Evolutionary conservation across 2,329 filamentous ascomycete species (phyloP).

Genomic region (Cercospora sp.): DNA sequence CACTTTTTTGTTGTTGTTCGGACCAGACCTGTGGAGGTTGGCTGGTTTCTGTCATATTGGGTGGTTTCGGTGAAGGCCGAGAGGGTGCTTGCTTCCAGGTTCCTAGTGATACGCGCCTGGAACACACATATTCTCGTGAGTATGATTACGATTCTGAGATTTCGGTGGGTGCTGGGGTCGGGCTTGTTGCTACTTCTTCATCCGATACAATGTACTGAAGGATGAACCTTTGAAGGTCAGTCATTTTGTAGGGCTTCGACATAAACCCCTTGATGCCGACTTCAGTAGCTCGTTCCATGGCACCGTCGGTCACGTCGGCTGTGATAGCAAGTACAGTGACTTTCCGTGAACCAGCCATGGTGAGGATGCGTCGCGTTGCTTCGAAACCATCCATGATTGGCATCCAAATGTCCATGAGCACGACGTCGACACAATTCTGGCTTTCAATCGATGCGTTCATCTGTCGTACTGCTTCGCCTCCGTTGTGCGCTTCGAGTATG

Average conservation of each 20-base stretch:
- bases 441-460: slow-evolving; percentile 45
- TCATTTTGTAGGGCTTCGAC: slow-evolving; percentile 66
- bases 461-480: slow-evolving; percentile 64
- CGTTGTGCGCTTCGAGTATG: slow-evolving; percentile 66
- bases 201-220: slow-evolving; percentile 45
- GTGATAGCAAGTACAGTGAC: slow-evolving; percentile 62
- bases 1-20: neutral
- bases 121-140: too few relatives aligned
- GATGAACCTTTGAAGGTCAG: slow-evolving; percentile 63
- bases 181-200: neutral
- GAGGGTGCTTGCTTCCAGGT: too few relatives aligned
- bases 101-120: too few relatives aligned
- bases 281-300: slow-evolving; percentile 59
- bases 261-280: slow-evolving; percentile 69
- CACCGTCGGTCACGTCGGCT: slow-evolving; percentile 65
- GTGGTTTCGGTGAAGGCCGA: too few relatives aligned
- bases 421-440: slow-evolving; percentile 55
- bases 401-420: slow-evolving; percentile 78
- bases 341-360: slow-evolving; percentile 41
- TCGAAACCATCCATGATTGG: slow-evolving; percentile 72
- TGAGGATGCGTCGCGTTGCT: slow-evolving; percentile 63
- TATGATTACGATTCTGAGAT: neutral
- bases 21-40: neutral
- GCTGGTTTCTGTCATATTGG: neutral
- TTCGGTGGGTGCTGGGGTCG: neutral